These are phyloP conservation scores for Mucuna pruriens DNA, from an alignment of 306 rosid genomes.

Conservation along the genomic window DNA sequence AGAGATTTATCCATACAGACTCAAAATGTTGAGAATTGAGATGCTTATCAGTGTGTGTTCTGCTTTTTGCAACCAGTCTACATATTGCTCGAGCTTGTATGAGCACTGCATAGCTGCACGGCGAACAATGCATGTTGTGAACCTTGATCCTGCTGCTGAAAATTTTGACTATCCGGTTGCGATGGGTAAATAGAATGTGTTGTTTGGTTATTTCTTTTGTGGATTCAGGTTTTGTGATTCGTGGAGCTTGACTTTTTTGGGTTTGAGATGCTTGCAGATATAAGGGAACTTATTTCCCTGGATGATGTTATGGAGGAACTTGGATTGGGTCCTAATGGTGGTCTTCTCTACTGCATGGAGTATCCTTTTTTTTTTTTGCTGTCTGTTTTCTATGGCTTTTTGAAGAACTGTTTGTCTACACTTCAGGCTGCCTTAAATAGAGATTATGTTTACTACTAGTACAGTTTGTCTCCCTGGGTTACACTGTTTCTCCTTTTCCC, in stretches of 20 bases:
- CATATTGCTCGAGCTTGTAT: conserved; percentile 85
- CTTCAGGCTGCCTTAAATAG: not conserved
- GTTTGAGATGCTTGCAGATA: conserved; percentile 61
- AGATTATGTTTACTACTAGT: not conserved
- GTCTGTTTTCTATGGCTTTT: not conserved
- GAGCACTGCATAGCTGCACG: conserved; percentile 59
- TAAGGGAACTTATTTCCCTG: conserved; percentile 86
- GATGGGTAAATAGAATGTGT: conserved; percentile 58
- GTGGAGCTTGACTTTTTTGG: not conserved
- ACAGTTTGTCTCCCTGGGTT: not conserved
- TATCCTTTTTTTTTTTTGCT: conserved; percentile 69
- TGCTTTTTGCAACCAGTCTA: conserved; percentile 54
- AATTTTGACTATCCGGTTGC: conserved; percentile 95
- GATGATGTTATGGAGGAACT: conserved; percentile 99
- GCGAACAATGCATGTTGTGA: conserved; percentile 65
- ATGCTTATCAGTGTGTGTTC: conserved; percentile 1
- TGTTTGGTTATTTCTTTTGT: not conserved
- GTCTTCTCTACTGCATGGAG: conserved; percentile 98
- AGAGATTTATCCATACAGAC: too few relatives aligned
- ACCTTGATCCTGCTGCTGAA: conserved; percentile 98
- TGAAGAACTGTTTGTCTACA: too few relatives aligned
- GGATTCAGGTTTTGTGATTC: not conserved
- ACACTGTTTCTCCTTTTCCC: not conserved
- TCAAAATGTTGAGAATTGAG: not conserved
- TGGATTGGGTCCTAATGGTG: conserved; percentile 96